phyloP scores from a whole-genome alignment of 768 basidiomycete species.

The Tricholoma matsutake region DNA sequence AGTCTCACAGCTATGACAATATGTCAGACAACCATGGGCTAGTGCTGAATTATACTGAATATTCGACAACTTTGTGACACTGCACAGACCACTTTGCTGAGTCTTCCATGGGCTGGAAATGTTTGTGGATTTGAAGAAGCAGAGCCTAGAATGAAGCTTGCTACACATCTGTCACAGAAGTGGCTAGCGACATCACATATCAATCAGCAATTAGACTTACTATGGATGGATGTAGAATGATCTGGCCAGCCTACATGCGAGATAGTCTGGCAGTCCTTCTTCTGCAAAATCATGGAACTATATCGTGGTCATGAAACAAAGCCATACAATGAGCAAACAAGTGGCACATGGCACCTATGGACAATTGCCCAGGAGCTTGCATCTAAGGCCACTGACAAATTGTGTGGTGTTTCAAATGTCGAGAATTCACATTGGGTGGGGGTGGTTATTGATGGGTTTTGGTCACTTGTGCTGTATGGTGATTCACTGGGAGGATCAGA shows the following conservation, averaged over 20 bases:
- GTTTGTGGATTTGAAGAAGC: neutral
- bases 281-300: neutral
- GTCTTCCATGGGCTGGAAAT: neutral
- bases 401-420: neutral
- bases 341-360: neutral
- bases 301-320: neutral
- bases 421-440: neutral
- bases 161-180: neutral
- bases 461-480: neutral
- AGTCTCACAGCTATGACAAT: neutral
- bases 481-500: neutral
- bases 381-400: neutral
- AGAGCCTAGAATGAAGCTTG: neutral
- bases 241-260: neutral
- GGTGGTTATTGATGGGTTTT: neutral
- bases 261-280: neutral
- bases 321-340: too few species aligned
- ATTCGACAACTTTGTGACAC: neutral
- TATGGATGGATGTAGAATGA: neutral
- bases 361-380: neutral
- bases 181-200: neutral
- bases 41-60: neutral
- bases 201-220: slow-evolving; percentile 1
- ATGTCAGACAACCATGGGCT: neutral
- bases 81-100: neutral